Evolutionary conservation across 495 filamentous ascomycete species (phyloP).

Genomic region (Choiromyces venosus): DNA sequence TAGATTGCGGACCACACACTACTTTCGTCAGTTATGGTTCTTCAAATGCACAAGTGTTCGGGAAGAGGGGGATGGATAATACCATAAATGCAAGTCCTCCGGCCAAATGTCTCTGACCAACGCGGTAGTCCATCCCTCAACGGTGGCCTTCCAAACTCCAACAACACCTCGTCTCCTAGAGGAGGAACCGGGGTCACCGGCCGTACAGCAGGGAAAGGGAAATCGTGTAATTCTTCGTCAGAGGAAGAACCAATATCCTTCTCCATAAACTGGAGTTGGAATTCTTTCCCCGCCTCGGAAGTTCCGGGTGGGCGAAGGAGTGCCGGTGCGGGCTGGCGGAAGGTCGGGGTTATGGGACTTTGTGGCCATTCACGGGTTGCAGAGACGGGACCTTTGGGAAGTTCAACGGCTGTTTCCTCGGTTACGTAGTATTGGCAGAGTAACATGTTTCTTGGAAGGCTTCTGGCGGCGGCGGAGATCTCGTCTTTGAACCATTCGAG

Average conservation of each 20-base stretch:
- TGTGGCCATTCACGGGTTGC: slow-evolving; percentile 41
- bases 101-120: slow-evolving; percentile 71
- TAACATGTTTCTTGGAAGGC: slow-evolving; percentile 72
- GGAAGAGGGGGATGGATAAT: not conserved
- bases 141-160: slow-evolving; percentile 89
- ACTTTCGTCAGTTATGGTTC: slow-evolving; percentile 5
- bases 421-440: slow-evolving; percentile 95
- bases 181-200: slow-evolving; percentile 27
- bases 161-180: slow-evolving; percentile 52
- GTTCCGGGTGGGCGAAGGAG: slow-evolving; percentile 15
- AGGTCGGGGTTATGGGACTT: slow-evolving; percentile 32
- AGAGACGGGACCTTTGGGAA: slow-evolving; percentile 39
- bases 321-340: slow-evolving; percentile 23
- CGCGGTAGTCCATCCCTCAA: slow-evolving; percentile 76
- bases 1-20: slow-evolving; percentile 76
- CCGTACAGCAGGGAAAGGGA: slow-evolving; percentile 40
- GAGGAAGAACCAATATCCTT: slow-evolving; percentile 18
- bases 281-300: slow-evolving; percentile 51
- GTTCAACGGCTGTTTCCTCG: slow-evolving; percentile 39
- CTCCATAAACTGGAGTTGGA: slow-evolving; percentile 24
- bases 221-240: slow-evolving; percentile 17
- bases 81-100: slow-evolving; percentile 80
- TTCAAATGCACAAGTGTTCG: not conserved
- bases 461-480: slow-evolving; percentile 76
- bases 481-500: slow-evolving; percentile 99